Percentiles rank a stretch among this genome's conserved stretches.
These are phyloP conservation scores for Remersonia thermophila DNA, from an alignment of 2,329 filamentous ascomycete species.

Conservation along the genomic window DNA sequence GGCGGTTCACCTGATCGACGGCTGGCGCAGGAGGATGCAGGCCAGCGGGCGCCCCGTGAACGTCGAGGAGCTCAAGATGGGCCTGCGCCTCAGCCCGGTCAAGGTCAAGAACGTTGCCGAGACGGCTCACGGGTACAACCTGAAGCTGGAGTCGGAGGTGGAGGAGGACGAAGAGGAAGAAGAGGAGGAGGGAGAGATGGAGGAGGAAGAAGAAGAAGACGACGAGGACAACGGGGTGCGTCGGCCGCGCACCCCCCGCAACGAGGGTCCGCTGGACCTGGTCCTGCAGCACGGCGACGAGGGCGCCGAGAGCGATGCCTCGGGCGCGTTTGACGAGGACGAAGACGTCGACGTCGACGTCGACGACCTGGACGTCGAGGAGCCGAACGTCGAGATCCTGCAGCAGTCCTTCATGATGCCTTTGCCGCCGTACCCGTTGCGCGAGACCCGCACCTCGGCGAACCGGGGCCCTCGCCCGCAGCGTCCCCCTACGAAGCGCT, in stretches of 20 bases:
- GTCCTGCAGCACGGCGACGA: conserved; percentile 23
- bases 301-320: conserved; percentile 26
- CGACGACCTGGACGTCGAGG: conserved; percentile 30
- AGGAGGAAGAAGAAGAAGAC: too few relatives aligned
- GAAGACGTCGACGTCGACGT: conserved; percentile 29
- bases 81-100: conserved; percentile 50
- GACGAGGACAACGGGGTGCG: too few relatives aligned
- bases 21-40: conserved; percentile 76
- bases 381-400: conserved; percentile 33
- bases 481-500: conserved; percentile 13
- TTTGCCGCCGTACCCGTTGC: conserved; percentile 39
- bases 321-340: conserved; percentile 31
- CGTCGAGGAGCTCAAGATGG: conserved; percentile 54
- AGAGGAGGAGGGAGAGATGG: conserved; percentile 11
- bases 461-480: conserved; percentile 28
- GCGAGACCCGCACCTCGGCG: conserved; percentile 38
- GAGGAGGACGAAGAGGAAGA: conserved; percentile 32
- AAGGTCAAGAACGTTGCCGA: conserved; percentile 40
- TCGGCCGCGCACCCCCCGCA: conserved; percentile 17
- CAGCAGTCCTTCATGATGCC: conserved; percentile 30
- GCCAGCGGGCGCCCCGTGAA: conserved; percentile 58
- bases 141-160: conserved; percentile 28
- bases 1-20: conserved; percentile 79
- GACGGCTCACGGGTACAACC: conserved; percentile 27
- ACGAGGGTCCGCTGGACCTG: conserved; percentile 28